Conservation (phyloP, 2,329 filamentous ascomycete species). For the Chaetomium globosum region DNA sequence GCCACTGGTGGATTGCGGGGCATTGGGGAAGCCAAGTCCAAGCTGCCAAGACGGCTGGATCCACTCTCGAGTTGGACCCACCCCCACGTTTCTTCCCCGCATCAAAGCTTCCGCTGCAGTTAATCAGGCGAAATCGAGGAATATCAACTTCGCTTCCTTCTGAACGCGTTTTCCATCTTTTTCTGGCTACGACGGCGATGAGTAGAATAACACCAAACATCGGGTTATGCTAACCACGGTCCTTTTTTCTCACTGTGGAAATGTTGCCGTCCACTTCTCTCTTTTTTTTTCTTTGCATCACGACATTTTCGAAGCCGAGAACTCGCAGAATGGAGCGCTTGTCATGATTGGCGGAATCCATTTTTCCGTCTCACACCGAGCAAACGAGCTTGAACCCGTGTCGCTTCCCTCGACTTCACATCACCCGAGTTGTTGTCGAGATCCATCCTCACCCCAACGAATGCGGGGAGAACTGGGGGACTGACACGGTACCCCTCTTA, state of each 20-base stretch:
- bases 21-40: slow-evolving; percentile 24
- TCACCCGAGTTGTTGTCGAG: slow-evolving; percentile 7
- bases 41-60: slow-evolving; percentile 1
- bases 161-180: not conserved
- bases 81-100: slow-evolving; percentile 25
- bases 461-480: slow-evolving; percentile 2
- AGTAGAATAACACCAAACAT: not conserved
- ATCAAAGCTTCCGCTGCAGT: not conserved
- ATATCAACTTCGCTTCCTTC: not conserved
- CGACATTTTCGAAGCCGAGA: slow-evolving; percentile 2
- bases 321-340: not conserved
- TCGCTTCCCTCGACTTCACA: not conserved
- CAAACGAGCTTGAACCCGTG: slow-evolving; percentile 14
- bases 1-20: slow-evolving; percentile 20
- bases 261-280: not conserved
- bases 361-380: slow-evolving; percentile 33
- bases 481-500: not conserved
- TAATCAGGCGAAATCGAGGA: not conserved
- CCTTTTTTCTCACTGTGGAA: slow-evolving; percentile 5
- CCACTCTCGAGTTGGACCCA: slow-evolving; percentile 3
- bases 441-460: not conserved
- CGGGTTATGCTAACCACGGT: not conserved
- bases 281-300: not conserved
- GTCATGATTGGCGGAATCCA: slow-evolving; percentile 36
- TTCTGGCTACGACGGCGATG: not conserved